Conservation (phyloP, 768 basidiomycete species). For the Candolleomyces aberdarensis region DNA sequence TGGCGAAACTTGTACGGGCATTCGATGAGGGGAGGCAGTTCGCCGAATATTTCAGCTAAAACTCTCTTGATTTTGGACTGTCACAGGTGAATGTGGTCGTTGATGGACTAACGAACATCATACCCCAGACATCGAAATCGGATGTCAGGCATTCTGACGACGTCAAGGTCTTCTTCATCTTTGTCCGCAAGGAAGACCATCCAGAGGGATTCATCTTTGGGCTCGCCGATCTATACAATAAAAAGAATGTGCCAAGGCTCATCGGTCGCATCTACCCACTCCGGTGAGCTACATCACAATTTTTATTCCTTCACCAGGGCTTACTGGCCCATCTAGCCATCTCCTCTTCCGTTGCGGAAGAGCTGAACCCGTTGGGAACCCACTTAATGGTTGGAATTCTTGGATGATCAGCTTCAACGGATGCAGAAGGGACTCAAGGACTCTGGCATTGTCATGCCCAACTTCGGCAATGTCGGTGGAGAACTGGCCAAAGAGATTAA, state of each 20-base stretch:
- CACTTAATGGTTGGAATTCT: slow-evolving; percentile 90
- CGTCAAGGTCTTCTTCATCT: slow-evolving; percentile 92
- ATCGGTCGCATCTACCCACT: slow-evolving; percentile 98
- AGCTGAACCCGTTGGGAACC: slow-evolving; percentile 92
- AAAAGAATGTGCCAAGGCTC: slow-evolving; percentile 98
- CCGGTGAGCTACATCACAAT: slow-evolving; percentile 48
- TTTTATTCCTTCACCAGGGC: not conserved
- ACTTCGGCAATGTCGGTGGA: slow-evolving; percentile 79
- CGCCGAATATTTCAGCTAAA: slow-evolving; percentile 86
- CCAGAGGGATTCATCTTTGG: slow-evolving; percentile 99
- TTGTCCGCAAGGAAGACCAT: slow-evolving; percentile 81
- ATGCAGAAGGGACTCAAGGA: slow-evolving; percentile 91
- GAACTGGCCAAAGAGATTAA: slow-evolving; percentile 90
- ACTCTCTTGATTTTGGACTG: slow-evolving; percentile 1
- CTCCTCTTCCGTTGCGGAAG: slow-evolving; percentile 86
- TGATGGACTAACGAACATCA: not conserved
- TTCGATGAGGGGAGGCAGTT: slow-evolving; percentile 82
- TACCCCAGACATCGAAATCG: slow-evolving; percentile 73
- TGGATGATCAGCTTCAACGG: slow-evolving; percentile 88
- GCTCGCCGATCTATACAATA: slow-evolving; percentile 95
- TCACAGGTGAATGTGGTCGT: too few relatives aligned
- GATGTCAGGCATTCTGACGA: slow-evolving; percentile 97
- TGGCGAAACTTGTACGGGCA: slow-evolving; percentile 84
- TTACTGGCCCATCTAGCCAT: slow-evolving; percentile 55
- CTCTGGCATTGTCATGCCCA: slow-evolving; percentile 89